Evolutionary conservation across 2,329 filamentous ascomycete species (phyloP), one percentile per base, ranked within the genome.

Genomic region (Talaromyces sp.): DNA sequence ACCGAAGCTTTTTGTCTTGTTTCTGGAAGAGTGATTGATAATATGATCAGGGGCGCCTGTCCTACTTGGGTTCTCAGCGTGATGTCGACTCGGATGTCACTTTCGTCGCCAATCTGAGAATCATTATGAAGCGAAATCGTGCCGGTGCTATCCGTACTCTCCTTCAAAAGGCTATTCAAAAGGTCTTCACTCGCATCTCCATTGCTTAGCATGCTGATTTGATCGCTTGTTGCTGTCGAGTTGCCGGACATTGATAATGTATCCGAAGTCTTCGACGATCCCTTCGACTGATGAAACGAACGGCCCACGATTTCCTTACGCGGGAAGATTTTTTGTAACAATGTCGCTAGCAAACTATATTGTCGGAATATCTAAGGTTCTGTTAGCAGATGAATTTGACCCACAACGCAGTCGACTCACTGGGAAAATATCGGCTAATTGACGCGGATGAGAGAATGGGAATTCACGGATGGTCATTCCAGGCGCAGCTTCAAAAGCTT

Each of bases 141-240:
- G 31, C 58, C 40, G 17, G 45, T 58, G 6, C 53, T 43, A 47
- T 61, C 49, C 27, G 49, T 56, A 36, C 31, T 40, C 1, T 69
- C 68, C 31, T 31, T 43, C 27, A 80, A 80, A 19, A 94, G 81
- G 13, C 81, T 82, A 22, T 82, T 78, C 65, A 88, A 85, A 72
- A 91, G 89, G 0, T 81, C 79, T 17, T 78, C 72, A 22, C 74
- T 75, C 3, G 74, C 71, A 45, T 79, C 74, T 29, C 76, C 72
- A 62, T 85, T 79, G 68, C 85, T 80, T 43, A 78, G 61, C 1
- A 71, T 67, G 17, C 71, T 72, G 27, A 72, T 47, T 7, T 68
- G 69, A 58, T 71, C 64, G 15, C 68, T 60, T 27, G 67, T 67
- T 8, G 64, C 65, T n/a, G 38, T 11, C n/a, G 68, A 62, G 22